Evolutionary conservation across 2,329 filamentous ascomycete species (phyloP), one percentile per base, ranked within the genome.

Genomic region (Metarhizium rileyi): DNA sequence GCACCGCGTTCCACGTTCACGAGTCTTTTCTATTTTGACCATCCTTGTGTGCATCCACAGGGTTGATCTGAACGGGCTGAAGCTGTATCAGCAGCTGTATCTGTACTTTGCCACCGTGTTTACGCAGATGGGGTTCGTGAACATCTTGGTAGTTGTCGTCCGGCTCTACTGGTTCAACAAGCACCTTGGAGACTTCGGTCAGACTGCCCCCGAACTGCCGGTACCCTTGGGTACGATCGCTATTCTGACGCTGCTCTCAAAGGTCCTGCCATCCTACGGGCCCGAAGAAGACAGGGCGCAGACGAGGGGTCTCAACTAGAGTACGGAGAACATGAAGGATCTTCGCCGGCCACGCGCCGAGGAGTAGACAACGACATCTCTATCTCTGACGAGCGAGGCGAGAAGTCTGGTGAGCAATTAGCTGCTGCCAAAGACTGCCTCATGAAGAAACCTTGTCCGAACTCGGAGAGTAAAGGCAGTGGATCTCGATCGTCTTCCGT

Each of bases 81-180:
- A 67, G 51, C 67, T 64, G 0, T 78, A 77, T 50, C 76, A 78
- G 55, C 76, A 78, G 54, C 53, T 78, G 3, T 71, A 69, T 46
- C 55, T 77, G 33, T 79, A 77, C 55, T 63, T 77, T 43, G 60
- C 74, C 18, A 73, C 75, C 1, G 66, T 75, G 7, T 50, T 78
- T 2, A 70, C 68, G 0, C 76, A 77, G 49, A 50, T 75, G 16
- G 67, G 68, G 1, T 75, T 76, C 54, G 62, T 78, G 56, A 77
- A 77, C 54, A 69, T 72, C 3, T 47, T 73, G 7, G 70, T 77
- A 5, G 71, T 78, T 3, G 56, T 72, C 12, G 67, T 73, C 0
- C 66, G 75, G 0, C 55, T 78, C 3, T 59, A 64, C 44, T 78
- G 73, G 71, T 78, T 78, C 54, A 63, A 69, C 41, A 70, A 70